A percentile compares a stretch with the other conserved stretches of the same genome.
These are phyloP conservation scores for Penicillium herquei DNA, from an alignment of 495 filamentous ascomycete genomes.

Conservation along the genomic window DNA sequence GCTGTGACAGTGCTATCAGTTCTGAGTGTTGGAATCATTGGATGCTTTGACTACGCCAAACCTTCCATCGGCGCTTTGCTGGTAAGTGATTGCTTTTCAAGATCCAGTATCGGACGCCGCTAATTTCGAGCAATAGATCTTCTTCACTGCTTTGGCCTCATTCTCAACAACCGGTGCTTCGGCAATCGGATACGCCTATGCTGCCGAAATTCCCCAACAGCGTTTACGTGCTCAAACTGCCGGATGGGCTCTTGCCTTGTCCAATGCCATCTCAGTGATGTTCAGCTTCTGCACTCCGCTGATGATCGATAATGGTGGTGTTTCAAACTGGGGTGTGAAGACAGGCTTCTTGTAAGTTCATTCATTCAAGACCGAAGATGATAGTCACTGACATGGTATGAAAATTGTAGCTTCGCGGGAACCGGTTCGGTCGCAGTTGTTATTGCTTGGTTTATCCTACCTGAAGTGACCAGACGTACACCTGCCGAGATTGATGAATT, in stretches of 20 bases:
- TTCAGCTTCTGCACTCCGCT: conserved; percentile 44
- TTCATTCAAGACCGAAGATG: no score
- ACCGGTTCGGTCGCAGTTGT: conserved; percentile 28
- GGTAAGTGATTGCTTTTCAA: conserved; percentile 7
- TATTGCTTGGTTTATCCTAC: conserved; percentile 42
- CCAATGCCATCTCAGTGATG: conserved; percentile 39
- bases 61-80: conserved; percentile 30
- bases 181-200: conserved; percentile 42
- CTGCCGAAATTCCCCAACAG: conserved; percentile 38
- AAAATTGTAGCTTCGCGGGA: conserved; percentile 29
- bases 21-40: conserved; percentile 37
- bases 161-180: conserved; percentile 43
- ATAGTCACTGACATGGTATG: no score
- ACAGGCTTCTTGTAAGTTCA: conserved; percentile 40
- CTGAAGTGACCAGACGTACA: conserved; percentile 34
- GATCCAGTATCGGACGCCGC: conserved; percentile 27
- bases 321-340: conserved; percentile 38
- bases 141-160: conserved; percentile 35
- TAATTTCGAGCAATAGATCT: conserved; percentile 21
- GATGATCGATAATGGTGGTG: conserved; percentile 38
- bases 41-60: conserved; percentile 40
- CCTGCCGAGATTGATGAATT: conserved; percentile 41
- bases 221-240: conserved; percentile 40
- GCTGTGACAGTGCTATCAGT: conserved; percentile 36
- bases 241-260: conserved; percentile 35